Evolutionary conservation across 1,284 basidiomycete species (phyloP).

Genomic region (Fomitopsis pinicola): DNA sequence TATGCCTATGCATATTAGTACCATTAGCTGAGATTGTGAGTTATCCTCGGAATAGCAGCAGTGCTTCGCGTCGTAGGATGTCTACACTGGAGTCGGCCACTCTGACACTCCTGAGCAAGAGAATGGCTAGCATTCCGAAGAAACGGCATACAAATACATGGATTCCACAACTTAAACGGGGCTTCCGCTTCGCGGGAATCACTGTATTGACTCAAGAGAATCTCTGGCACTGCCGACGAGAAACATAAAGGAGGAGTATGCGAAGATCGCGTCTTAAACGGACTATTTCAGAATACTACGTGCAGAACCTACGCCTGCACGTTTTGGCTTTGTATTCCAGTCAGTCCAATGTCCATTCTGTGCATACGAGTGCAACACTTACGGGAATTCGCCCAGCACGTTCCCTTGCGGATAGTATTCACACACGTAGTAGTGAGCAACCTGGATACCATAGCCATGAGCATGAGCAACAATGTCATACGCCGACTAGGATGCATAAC

Average conservation of each 20-base stretch:
- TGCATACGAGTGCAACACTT: constrained; percentile 25
- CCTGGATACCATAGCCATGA: constrained; percentile 26
- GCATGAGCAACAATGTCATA: background rate
- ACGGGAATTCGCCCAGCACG: constrained; percentile 58
- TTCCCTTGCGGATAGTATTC: constrained; percentile 65
- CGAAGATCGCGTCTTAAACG: background rate
- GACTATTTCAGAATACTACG: background rate
- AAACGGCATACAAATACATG: too few species aligned
- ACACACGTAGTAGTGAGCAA: constrained; percentile 59
- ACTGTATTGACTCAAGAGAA: background rate
- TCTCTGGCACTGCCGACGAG: too few species aligned
- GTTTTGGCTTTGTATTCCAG: constrained; percentile 23
- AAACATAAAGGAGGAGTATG: too few species aligned
- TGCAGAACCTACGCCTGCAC: constrained; percentile 23
- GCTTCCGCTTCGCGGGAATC: background rate
- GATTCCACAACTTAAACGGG: background rate
- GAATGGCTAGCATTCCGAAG: too few species aligned
- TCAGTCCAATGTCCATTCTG: background rate
- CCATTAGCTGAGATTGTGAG: too few species aligned
- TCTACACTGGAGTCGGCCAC: too few species aligned
- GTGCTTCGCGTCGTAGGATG: too few species aligned
- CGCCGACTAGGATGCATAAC: constrained; percentile 18
- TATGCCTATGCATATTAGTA: too few species aligned
- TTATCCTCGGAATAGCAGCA: too few species aligned
- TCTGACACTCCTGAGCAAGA: too few species aligned